Evolutionary conservation across 2,329 filamentous ascomycete genomes (phyloP).

Genomic region (Lachnellula subtilissima): DNA sequence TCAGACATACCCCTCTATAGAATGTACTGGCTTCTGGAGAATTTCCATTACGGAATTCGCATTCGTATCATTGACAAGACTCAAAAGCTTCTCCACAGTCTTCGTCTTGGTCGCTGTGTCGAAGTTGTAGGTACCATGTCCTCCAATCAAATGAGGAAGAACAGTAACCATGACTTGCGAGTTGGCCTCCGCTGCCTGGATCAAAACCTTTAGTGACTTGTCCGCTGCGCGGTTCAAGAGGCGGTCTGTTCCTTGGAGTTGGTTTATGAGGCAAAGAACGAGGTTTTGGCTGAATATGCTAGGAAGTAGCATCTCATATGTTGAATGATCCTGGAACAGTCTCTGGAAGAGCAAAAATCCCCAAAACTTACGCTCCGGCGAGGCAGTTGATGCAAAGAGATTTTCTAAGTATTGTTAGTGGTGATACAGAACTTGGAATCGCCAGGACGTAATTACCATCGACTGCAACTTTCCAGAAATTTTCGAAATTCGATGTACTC

Average conservation of each 20-base stretch:
- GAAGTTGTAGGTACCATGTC: conserved; percentile 70
- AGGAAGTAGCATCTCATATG: conserved; percentile 44
- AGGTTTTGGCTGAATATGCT: conserved; percentile 78
- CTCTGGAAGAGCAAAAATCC: conserved; percentile 85
- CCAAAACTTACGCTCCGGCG: conserved; percentile 84
- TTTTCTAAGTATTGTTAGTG: conserved; percentile 52
- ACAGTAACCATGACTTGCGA: conserved; percentile 56
- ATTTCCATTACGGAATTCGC: conserved; percentile 42
- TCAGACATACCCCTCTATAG: conserved; percentile 32
- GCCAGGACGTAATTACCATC: conserved; percentile 59
- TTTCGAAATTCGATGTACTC: conserved; percentile 49
- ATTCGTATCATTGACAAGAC: conserved; percentile 18
- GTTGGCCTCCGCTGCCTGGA: conserved; percentile 57
- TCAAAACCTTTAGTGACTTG: conserved; percentile 68
- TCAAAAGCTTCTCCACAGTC: conserved; percentile 61
- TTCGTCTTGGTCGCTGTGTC: conserved; percentile 83
- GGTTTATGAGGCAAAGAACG: conserved; percentile 76
- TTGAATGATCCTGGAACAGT: conserved; percentile 54
- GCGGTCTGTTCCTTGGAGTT: conserved; percentile 70
- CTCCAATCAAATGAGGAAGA: conserved; percentile 63
- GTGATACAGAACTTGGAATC: neutral
- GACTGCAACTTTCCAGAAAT: conserved; percentile 82
- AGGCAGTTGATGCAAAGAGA: conserved; percentile 75
- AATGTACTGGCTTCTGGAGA: conserved; percentile 41
- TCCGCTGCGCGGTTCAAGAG: conserved; percentile 76